A percentile compares a stretch with the other conserved stretches of the same genome.
These are phyloP conservation scores for Candida parachauliodes DNA, from an alignment of 805 yeast genomes.

Conservation along the genomic window DNA sequence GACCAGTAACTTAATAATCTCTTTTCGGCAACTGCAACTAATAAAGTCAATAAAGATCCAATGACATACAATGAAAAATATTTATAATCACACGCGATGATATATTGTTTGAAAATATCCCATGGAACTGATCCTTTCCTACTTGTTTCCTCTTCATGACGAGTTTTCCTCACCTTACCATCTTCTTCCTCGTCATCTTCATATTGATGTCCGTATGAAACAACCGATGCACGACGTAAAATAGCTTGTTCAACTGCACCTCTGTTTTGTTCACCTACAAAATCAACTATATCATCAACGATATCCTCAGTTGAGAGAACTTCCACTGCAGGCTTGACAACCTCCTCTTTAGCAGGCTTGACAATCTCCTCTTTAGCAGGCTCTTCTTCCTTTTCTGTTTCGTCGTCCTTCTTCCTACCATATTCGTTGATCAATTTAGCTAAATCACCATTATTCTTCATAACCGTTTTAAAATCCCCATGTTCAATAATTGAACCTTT, in stretches of 20 bases:
- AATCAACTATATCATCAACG: slow-evolving; percentile 9
- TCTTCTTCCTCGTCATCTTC: slow-evolving; percentile 24
- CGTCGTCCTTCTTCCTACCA: slow-evolving; percentile 19
- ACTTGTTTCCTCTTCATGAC: slow-evolving; percentile 24
- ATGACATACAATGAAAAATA: slow-evolving; percentile 22
- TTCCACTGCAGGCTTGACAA: slow-evolving; percentile 8
- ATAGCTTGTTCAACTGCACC: slow-evolving; percentile 12
- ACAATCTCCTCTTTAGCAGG: background rate
- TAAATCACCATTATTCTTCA: slow-evolving; percentile 34
- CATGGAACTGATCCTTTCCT: slow-evolving; percentile 28
- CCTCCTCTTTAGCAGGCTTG: slow-evolving; percentile 17
- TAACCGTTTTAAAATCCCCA: slow-evolving; percentile 49
- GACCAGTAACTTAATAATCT: slow-evolving; percentile 36
- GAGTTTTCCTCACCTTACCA: slow-evolving; percentile 15
- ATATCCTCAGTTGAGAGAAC: slow-evolving; percentile 12
- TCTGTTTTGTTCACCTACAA: slow-evolving; percentile 8
- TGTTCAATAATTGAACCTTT: slow-evolving; percentile 28
- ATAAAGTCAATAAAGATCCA: slow-evolving; percentile 18
- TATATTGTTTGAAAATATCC: slow-evolving; percentile 24
- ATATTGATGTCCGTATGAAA: slow-evolving; percentile 32
- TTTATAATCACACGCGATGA: slow-evolving; percentile 29
- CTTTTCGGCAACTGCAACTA: slow-evolving; percentile 20
- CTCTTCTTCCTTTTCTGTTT: slow-evolving; percentile 13
- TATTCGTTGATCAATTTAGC: slow-evolving; percentile 29
- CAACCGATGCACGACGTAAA: slow-evolving; percentile 26